Percentiles rank a stretch among this genome's conserved stretches.
phyloP scores from a whole-genome alignment of 2,329 filamentous ascomycete genomes.

The Neoscytalidium dimidiatum region DNA sequence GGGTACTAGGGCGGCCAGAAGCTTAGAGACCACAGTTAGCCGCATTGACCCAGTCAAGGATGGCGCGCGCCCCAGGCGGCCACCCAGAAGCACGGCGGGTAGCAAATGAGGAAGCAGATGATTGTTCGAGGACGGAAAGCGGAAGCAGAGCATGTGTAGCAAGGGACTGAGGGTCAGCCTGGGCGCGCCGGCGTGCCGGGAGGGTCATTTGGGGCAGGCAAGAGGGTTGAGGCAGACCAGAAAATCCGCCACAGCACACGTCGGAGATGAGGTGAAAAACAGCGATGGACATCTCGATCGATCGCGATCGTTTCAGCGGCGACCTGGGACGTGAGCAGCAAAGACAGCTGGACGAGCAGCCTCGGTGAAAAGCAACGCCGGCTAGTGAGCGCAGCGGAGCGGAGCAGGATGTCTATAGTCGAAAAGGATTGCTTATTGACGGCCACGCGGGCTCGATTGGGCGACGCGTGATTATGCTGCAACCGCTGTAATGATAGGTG shows the following conservation, averaged over 20 bases:
- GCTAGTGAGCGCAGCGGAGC: not conserved
- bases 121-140: not conserved
- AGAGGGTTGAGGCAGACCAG: slow-evolving; percentile 8
- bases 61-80: not conserved
- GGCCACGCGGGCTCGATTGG: not conserved
- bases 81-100: not conserved
- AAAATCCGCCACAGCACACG: not conserved
- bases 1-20: slow-evolving; percentile 5
- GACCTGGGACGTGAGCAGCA: not conserved
- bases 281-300: slow-evolving; percentile 13
- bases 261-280: slow-evolving; percentile 9
- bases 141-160: slow-evolving; percentile 5
- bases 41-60: slow-evolving; percentile 11
- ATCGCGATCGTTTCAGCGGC: slow-evolving; percentile 10
- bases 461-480: slow-evolving; percentile 2
- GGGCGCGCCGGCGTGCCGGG: slow-evolving; percentile 3
- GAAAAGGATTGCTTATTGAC: not conserved
- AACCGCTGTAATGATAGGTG: not conserved
- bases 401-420: not conserved
- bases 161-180: slow-evolving; percentile 2
- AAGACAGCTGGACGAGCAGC: not conserved
- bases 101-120: slow-evolving; percentile 9
- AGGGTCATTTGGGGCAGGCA: not conserved
- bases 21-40: slow-evolving; percentile 13
- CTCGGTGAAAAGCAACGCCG: slow-evolving; percentile 15